Conservation (phyloP, 2,329 filamentous ascomycete genomes). For the Exophiala sideris region DNA sequence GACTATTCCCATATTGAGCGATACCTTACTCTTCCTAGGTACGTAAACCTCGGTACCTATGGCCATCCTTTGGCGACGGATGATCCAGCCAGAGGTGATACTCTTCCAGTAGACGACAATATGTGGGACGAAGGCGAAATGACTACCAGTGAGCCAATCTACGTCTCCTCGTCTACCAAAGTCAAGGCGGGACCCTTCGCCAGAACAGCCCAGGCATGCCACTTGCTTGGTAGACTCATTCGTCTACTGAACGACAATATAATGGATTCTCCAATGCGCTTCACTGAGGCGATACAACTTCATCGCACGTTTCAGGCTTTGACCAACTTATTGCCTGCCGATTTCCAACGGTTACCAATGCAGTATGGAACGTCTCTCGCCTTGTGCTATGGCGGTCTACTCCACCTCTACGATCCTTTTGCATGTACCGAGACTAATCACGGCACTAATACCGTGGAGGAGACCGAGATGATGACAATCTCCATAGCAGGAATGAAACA, state of each 20-base stretch:
- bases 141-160: constrained; percentile 27
- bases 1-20: neutral
- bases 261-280: constrained; percentile 31
- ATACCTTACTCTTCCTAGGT: constrained; percentile 19
- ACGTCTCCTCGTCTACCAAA: constrained; percentile 28
- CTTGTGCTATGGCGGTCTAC: constrained; percentile 33
- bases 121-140: constrained; percentile 28
- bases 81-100: constrained; percentile 26
- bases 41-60: constrained; percentile 28
- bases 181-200: constrained; percentile 33
- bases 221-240: constrained; percentile 35
- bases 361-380: constrained; percentile 33
- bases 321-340: constrained; percentile 29
- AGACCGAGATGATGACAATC: constrained; percentile 36
- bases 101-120: constrained; percentile 28
- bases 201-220: constrained; percentile 35
- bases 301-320: constrained; percentile 34
- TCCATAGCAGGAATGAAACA: constrained; percentile 29
- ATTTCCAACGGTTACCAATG: constrained; percentile 27
- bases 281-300: constrained; percentile 35
- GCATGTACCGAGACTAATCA: constrained; percentile 31
- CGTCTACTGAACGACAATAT: constrained; percentile 32
- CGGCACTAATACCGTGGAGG: constrained; percentile 31
- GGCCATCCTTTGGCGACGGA: constrained; percentile 29
- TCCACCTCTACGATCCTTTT: constrained; percentile 35